phyloP scores from a whole-genome alignment of 1,284 basidiomycete species.

The Quambalaria eucalypti region DNA sequence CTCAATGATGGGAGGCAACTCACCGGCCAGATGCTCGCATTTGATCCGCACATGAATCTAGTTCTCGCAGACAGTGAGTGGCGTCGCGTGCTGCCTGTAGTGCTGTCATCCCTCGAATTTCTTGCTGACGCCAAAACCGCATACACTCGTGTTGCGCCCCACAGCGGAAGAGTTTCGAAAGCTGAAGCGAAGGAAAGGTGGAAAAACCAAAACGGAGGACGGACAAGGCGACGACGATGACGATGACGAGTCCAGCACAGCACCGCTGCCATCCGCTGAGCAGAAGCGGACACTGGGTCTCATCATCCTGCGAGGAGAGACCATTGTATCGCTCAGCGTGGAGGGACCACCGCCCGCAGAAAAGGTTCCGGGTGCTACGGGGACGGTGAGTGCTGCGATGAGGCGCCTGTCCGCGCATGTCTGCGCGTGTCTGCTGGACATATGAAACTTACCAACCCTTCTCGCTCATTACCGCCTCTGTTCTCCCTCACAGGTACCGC shows the following conservation, averaged over 20 bases:
- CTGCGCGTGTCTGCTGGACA: neutral
- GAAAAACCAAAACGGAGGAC: constrained; percentile 17
- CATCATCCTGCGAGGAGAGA: constrained; percentile 91
- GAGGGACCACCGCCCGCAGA: constrained; percentile 89
- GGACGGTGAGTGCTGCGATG: constrained; percentile 39
- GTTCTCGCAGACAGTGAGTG: constrained; percentile 96
- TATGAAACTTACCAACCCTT: constrained; percentile 18
- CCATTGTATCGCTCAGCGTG: constrained; percentile 85
- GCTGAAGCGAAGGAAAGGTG: constrained; percentile 30
- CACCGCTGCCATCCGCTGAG: constrained; percentile 65
- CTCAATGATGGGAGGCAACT: constrained; percentile 94
- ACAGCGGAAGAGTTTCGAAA: constrained; percentile 42
- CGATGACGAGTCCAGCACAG: constrained; percentile 47
- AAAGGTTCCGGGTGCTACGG: constrained; percentile 78
- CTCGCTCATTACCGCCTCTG: no score
- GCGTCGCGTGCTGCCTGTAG: constrained; percentile 57
- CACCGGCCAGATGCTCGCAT: constrained; percentile 97
- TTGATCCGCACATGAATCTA: constrained; percentile 99
- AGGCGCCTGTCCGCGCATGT: constrained; percentile 31
- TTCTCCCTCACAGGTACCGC: constrained; percentile 57
- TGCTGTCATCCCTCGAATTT: neutral
- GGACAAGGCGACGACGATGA: constrained; percentile 24
- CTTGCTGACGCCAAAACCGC: neutral
- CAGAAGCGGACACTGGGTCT: constrained; percentile 92
- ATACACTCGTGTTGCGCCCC: neutral